Base-by-base conservation (phyloP, 192 early-diverging fungal genomes). In the Coemansia sp. region DNA sequence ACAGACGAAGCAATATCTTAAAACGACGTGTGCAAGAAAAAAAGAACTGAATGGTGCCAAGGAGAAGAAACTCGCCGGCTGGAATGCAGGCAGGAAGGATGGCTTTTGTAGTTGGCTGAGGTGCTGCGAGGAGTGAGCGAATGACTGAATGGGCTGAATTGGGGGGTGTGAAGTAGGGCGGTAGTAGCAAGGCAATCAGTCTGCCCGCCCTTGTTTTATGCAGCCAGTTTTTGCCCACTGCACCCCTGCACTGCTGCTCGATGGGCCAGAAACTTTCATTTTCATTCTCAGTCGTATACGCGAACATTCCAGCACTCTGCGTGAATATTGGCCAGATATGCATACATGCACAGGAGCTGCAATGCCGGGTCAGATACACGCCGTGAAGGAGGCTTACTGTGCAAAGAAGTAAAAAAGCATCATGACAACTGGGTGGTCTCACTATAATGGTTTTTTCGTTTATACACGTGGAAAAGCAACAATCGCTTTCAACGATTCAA, bases 1-100 rank as follows among this genome's bases (percentile, higher is more conserved):
- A 72, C 69, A 72, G 69, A 65, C 42, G 25, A 23, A 57, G 56
- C 12, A 55, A 56, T 59, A 40, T 20, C 22, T 21, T 14, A 23
- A 52, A 52, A 59, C 20, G 57, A 57, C n/a, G 5, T 12, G 62
- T 52, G 37, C 28, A 53, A 52, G 31, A 66, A 59, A 34, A 31
- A 25, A 52, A 37, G 25, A 38, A 28, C 19, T 28, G 37, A 40
- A 62, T 25, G 23, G 46, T 49, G 59, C 58, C 58, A 50, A 52
- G 31, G 36, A 59, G 47, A 21, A 28, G 52, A 53, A 59, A 57
- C 17, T 31, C 10, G 31, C 25, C 37, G 26, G 17, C 14, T n/a
- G 2, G 21, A 8, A 2, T 15, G 51, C 21, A 28, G 51, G 23
- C n/a, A 2, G 22, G 21, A 52, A 0, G 10, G 25, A 53, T 53